Evolutionary conservation across 331 rosid genomes (phyloP), one percentile per base, ranked within the genome.

Genomic region (Telfairia occidentalis): DNA sequence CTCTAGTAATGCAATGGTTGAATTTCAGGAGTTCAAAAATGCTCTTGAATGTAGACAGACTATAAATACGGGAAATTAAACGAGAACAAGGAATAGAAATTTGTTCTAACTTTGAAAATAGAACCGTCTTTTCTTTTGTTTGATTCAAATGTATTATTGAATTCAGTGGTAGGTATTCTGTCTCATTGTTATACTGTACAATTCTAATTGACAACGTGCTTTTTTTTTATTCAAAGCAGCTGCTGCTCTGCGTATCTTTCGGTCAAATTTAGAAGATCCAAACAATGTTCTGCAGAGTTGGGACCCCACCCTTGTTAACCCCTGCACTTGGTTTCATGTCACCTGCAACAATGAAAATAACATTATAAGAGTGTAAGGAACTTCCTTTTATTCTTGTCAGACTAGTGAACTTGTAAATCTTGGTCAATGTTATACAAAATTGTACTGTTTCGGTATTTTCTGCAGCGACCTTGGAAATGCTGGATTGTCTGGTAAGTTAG

Each of bases 251-350:
- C 87, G 84, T 84, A 85, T 92, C 12, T 86, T 90, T 84, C 90
- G 83, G 84, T 85, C 78, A 81, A 84, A 45, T 81, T 75, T 95
- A 79, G 61, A 4, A 48, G 99, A 95, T 89, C 99, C 99, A 75
- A 90, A 88, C 84, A 88, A 84, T 80, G 96, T 90, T 78, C 86
- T 95, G 58, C 97, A 95, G 72, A 95, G 99, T 76, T 95, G 99
- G 99, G 96, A 95, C 80, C 82, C 97, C 42, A 95, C 97, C 40
- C 97, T 92, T n/a, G 99, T 89, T 59, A 88, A 92, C 85, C 97
- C 99, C 60, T 95, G 97, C 71, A 90, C 96, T 0, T 95, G 99
- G 99, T 95, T 92, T 63, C 79, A 76, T 35, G 74, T 76, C 35
- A 43, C 74, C 16, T 76, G 73, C 79, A 76, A 76, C 18, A 79